phyloP scores from a whole-genome alignment of 345 rosid species.

The Tarenaya hassleriana region DNA sequence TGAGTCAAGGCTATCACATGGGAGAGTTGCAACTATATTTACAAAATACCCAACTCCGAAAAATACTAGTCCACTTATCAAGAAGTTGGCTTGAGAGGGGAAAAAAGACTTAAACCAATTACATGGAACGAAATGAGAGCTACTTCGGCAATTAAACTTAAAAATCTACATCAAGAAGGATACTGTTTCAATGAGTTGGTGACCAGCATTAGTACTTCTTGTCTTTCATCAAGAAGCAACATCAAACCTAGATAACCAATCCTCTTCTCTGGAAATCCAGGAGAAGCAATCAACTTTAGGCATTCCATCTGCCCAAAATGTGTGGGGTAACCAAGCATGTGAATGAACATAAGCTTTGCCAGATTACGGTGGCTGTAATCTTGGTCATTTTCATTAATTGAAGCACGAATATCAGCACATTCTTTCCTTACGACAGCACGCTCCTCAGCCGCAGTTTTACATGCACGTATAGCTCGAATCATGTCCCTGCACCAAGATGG shows the following conservation, averaged over 20 bases:
- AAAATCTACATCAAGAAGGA: slow-evolving; percentile 37
- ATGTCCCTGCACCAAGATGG: slow-evolving; percentile 59
- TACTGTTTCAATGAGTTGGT: slow-evolving; percentile 98
- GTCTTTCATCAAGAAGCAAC: slow-evolving; percentile 98
- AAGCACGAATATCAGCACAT: slow-evolving; percentile 87
- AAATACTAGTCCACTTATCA: too few relatives aligned
- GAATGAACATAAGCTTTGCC: slow-evolving; percentile 98
- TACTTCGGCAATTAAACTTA: slow-evolving; percentile 4
- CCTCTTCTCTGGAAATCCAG: slow-evolving; percentile 98
- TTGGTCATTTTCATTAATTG: slow-evolving; percentile 81
- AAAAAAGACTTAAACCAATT: too few relatives aligned
- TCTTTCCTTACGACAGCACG: slow-evolving; percentile 95
- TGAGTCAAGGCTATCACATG: slow-evolving; percentile 51
- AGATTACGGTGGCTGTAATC: slow-evolving; percentile 86
- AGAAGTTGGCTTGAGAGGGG: too few relatives aligned
- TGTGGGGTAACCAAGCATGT: slow-evolving; percentile 99
- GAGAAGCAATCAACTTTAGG: slow-evolving; percentile 80
- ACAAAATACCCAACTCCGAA: not conserved
- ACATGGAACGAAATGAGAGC: too few relatives aligned
- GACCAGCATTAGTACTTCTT: slow-evolving; percentile 96
- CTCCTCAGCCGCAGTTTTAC: too few relatives aligned
- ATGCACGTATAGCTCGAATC: slow-evolving; percentile 94
- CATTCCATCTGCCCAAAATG: slow-evolving; percentile 99
- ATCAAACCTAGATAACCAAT: slow-evolving; percentile 93
- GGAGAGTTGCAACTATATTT: not conserved